Percentiles rank a stretch among this genome's conserved stretches.
These are phyloP conservation scores for Cerrena zonata DNA, from an alignment of 1,284 basidiomycete species.

Conservation along the genomic window DNA sequence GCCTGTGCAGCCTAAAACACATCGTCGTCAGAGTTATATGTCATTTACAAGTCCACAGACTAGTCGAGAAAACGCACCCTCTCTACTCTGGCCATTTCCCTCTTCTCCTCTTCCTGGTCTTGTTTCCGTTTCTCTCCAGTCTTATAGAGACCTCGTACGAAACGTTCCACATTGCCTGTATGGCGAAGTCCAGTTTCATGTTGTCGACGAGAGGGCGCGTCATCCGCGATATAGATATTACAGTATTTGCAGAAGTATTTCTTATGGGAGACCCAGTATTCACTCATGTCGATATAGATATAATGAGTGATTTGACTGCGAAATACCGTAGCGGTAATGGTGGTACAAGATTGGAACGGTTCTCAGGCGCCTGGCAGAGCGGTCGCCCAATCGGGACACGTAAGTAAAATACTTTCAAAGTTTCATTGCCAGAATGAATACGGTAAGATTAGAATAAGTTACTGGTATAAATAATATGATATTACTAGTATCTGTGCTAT, in stretches of 20 bases:
- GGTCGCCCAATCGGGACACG: too few relatives aligned
- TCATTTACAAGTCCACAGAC: too few relatives aligned
- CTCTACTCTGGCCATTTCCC: slow-evolving; percentile 83
- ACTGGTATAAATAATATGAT: too few relatives aligned
- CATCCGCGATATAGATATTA: slow-evolving; percentile 87
- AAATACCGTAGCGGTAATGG: too few relatives aligned
- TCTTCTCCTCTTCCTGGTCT: slow-evolving; percentile 79
- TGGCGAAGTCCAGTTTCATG: slow-evolving; percentile 93
- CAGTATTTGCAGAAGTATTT: slow-evolving; percentile 84
- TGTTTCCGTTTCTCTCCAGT: slow-evolving; percentile 83
- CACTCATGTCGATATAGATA: slow-evolving; percentile 53
- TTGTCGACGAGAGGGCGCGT: slow-evolving; percentile 84
- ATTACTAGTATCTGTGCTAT: too few relatives aligned
- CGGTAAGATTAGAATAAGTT: too few relatives aligned
- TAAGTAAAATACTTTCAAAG: too few relatives aligned
- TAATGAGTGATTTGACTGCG: too few relatives aligned
- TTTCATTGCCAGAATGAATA: too few relatives aligned
- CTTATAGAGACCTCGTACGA: slow-evolving; percentile 89
- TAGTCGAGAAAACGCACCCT: slow-evolving; percentile 45
- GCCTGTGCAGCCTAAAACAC: slow-evolving; percentile 59
- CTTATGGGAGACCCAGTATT: slow-evolving; percentile 83
- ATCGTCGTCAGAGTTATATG: background rate
- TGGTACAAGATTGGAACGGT: too few relatives aligned
- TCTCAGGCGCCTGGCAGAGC: too few relatives aligned
- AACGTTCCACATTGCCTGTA: slow-evolving; percentile 90